Evolutionary conservation across 2,329 filamentous ascomycete species (phyloP).

Genomic region (Paecilomyces variotii): DNA sequence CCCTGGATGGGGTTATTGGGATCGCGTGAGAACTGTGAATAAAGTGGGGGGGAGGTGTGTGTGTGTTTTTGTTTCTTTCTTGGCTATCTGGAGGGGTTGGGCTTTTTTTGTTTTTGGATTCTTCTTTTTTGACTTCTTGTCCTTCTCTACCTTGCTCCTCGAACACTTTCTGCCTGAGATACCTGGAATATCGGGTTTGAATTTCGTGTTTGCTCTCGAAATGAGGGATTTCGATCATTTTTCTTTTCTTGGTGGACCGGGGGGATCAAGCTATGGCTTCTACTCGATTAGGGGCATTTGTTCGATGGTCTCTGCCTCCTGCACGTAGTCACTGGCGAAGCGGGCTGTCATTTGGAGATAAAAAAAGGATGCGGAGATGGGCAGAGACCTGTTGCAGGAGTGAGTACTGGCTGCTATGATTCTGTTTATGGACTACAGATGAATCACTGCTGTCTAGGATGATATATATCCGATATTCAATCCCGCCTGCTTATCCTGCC

Average conservation of each 20-base stretch:
- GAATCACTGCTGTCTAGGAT: background rate
- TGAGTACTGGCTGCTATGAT: background rate
- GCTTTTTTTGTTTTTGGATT: background rate
- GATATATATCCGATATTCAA: background rate
- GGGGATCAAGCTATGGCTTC: too few species aligned
- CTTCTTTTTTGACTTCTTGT: background rate
- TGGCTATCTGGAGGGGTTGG: background rate
- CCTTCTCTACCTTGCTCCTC: too few species aligned
- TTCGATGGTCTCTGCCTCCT: too few species aligned
- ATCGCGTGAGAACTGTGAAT: background rate
- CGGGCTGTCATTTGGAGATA: background rate
- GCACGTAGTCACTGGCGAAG: background rate
- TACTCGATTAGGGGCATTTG: too few species aligned
- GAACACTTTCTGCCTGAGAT: too few species aligned
- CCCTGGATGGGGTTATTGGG: background rate
- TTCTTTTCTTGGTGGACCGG: too few species aligned
- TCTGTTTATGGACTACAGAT: background rate
- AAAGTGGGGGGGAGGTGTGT: background rate
- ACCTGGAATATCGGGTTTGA: too few species aligned
- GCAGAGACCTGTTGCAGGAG: background rate
- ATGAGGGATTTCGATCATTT: too few species aligned
- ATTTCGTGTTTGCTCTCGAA: too few species aligned
- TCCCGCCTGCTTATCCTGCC: background rate
- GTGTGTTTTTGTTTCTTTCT: background rate
- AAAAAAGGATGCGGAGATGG: background rate